Evolutionary conservation across 768 basidiomycete species (phyloP), one percentile per base, ranked within the genome.

Genomic region (Holtermannia corniformis): DNA sequence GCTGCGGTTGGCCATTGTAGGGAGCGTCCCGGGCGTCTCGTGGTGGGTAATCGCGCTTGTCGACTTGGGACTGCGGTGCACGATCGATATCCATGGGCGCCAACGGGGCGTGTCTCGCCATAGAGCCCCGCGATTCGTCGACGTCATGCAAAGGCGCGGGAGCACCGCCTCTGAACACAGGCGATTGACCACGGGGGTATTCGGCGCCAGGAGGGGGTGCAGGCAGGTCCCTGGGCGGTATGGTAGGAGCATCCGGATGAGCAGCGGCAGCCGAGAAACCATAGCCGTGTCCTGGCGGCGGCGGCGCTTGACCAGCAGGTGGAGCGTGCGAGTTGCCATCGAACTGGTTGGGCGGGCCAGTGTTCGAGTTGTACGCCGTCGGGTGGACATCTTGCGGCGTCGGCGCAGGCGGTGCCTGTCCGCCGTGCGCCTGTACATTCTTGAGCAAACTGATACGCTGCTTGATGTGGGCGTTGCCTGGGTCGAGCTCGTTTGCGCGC

Each of bases 371-470:
- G 62, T 95, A 96, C 3, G 89, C 89, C 2, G 89, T 93, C 1
- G 92, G 92, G 64, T 96, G 92, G 0, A 96, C 92, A 62, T 96
- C 92, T 61, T 92, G 87, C 4, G 92, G 91, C 1, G 85, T 85
- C 40, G 92, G 92, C 14, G 91, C 87, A 41, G 87, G 85, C 13
- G 75, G 89, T 5, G 91, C 74, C 46, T 82, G 80, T 7, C 80
- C 78, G 14, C 86, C 86, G 1, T 84, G 80, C 10, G 75, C 74
- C 68, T 93, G 87, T 0, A 86, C 88, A 51, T 80, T 85, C 74
- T 82, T 84, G 52, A 96, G 72, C 7, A 95, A 72, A 61, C 81
- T 78, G 16, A 96, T 74, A 1, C 92, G 81, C 57, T 86, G 83
- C 24, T 85, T 81, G 71, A 97, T 92, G 24, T 84, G 80, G 41